phyloP scores from a whole-genome alignment of 331 rosid species.

The Arachis monticola region DNA sequence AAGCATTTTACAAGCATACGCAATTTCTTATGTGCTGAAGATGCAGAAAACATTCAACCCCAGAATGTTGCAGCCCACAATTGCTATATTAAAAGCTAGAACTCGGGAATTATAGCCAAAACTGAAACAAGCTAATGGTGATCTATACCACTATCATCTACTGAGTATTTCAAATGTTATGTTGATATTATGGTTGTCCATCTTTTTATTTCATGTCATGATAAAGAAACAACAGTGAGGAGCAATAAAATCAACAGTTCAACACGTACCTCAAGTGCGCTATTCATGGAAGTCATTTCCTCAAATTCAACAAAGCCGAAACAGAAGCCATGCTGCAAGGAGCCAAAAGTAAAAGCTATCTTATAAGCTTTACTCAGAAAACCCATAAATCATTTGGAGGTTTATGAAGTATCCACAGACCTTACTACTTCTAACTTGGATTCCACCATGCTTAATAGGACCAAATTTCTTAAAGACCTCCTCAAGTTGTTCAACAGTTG shows the following conservation, averaged over 20 bases:
- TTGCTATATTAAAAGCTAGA: constrained; percentile 27
- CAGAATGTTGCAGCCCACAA: constrained; percentile 15
- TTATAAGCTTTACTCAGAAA: constrained; percentile 40
- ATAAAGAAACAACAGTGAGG: constrained; percentile 18
- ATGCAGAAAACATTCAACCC: constrained; percentile 9
- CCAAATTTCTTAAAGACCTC: constrained; percentile 87
- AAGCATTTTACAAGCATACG: background rate
- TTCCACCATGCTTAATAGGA: constrained; percentile 85
- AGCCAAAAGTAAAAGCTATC: constrained; percentile 40
- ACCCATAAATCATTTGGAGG: constrained; percentile 30
- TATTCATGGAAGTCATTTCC: constrained; percentile 71
- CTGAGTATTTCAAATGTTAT: too few relatives aligned
- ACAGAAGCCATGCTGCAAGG: constrained; percentile 90
- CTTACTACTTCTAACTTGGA: constrained; percentile 99
- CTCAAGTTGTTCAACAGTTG: constrained; percentile 90
- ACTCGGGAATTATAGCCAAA: constrained; percentile 10
- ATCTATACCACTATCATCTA: too few relatives aligned
- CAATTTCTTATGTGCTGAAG: constrained; percentile 7
- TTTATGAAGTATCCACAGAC: constrained; percentile 47
- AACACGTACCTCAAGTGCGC: constrained; percentile 84
- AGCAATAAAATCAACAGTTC: constrained; percentile 34
- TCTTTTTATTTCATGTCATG: constrained; percentile 13
- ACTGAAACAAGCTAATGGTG: constrained; percentile 16
- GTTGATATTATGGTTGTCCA: constrained; percentile 8
- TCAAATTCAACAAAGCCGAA: constrained; percentile 98